phyloP scores from a whole-genome alignment of 345 rosid species.

The Geranium brycei region DNA sequence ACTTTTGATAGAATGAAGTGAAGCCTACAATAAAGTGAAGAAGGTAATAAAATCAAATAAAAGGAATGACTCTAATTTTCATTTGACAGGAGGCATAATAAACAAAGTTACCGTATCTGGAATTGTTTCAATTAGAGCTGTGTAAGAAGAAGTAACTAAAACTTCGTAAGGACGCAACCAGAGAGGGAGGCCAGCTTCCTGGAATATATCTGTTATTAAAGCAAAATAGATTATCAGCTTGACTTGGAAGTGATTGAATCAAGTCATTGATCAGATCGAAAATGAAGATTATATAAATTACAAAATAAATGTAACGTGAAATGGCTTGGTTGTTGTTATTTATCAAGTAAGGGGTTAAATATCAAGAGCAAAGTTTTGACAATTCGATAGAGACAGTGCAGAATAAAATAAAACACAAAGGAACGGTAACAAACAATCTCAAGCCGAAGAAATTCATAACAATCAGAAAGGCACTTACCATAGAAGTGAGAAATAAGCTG shows the following conservation, averaged over 20 bases:
- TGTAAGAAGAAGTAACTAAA: slow-evolving; percentile 89
- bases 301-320: no score
- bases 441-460: neutral
- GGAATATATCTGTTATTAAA: slow-evolving; percentile 70
- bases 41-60: slow-evolving; percentile 5
- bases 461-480: slow-evolving; percentile 34
- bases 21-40: slow-evolving; percentile 50
- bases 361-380: no score
- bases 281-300: no score
- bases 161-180: slow-evolving; percentile 99
- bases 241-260: no score
- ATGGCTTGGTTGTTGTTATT: no score
- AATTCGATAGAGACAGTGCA: no score
- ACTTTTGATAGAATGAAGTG: slow-evolving; percentile 92
- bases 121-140: slow-evolving; percentile 96
- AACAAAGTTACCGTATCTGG: slow-evolving; percentile 70
- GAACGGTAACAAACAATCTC: neutral
- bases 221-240: slow-evolving; percentile 8
- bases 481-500: slow-evolving; percentile 97
- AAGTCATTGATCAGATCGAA: no score
- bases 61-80: slow-evolving; percentile 2
- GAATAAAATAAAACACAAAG: neutral
- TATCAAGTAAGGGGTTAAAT: no score
- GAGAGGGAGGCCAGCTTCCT: slow-evolving; percentile 98
- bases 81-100: slow-evolving; percentile 7